Conservation (phyloP, 169 alveolate genomes). For the Besnoitia besnoiti region DNA sequence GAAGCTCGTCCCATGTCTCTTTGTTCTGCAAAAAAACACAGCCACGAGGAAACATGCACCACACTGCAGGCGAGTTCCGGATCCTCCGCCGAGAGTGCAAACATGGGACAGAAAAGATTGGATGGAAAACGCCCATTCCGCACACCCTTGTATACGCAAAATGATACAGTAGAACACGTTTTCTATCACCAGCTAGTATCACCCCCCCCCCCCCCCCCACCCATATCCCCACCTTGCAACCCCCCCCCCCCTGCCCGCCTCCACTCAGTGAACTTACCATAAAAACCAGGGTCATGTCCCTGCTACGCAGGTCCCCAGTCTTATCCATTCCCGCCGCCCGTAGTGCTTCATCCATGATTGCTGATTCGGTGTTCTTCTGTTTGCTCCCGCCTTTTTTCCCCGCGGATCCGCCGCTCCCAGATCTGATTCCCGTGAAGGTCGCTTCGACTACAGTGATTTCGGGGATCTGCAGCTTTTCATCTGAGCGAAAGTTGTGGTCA, state of each 20-base stretch:
- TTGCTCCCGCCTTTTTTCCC: conserved; percentile 2
- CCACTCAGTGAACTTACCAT: too few species aligned
- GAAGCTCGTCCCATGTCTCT: conserved; percentile 28
- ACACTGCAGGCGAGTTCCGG: too few species aligned
- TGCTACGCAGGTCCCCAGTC: background rate
- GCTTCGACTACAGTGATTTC: conserved; percentile 27
- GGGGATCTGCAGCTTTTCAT: conserved; percentile 26
- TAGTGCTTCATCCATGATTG: background rate
- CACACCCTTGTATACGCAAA: too few species aligned
- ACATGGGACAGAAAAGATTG: too few species aligned
- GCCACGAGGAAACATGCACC: too few species aligned
- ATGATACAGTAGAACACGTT: too few species aligned
- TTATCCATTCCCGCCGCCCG: conserved; percentile 2
- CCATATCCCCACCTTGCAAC: too few species aligned
- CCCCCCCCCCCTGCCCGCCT: too few species aligned
- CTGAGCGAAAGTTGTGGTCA: conserved; percentile 39
- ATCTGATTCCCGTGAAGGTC: conserved; percentile 5
- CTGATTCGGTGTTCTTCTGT: background rate
- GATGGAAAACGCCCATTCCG: too few species aligned
- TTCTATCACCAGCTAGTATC: too few species aligned
- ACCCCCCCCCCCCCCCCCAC: too few species aligned
- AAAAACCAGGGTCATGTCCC: background rate
- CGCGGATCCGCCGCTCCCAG: conserved; percentile 11
- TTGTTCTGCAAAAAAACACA: background rate
- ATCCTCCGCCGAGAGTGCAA: too few species aligned